These are phyloP conservation scores for Podospora appendiculata DNA, from an alignment of 495 filamentous ascomycete species.

Conservation along the genomic window DNA sequence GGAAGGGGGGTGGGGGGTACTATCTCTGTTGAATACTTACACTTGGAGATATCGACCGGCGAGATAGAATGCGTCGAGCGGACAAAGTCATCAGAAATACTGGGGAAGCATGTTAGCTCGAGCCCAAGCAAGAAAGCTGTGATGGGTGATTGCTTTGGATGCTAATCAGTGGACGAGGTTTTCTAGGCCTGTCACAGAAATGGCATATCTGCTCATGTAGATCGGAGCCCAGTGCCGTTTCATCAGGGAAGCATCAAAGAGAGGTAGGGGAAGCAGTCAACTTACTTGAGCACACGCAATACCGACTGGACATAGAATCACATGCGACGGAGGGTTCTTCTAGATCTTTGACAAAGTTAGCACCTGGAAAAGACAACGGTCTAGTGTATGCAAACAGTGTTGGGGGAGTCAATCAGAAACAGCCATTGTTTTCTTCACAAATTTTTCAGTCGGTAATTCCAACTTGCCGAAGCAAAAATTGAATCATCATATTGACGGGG, in stretches of 20 bases:
- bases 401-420: slow-evolving; percentile 58
- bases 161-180: slow-evolving; percentile 97
- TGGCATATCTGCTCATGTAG: slow-evolving; percentile 78
- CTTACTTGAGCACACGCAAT: slow-evolving; percentile 6
- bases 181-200: slow-evolving; percentile 99
- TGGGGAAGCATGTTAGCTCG: slow-evolving; percentile 10
- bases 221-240: slow-evolving; percentile 99
- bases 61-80: background rate
- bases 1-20: slow-evolving; percentile 9
- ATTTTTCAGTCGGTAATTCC: slow-evolving; percentile 99
- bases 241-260: slow-evolving; percentile 57
- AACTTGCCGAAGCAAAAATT: slow-evolving; percentile 77
- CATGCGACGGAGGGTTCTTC: too few species aligned
- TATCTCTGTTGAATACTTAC: slow-evolving; percentile 7
- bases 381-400: background rate
- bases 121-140: slow-evolving; percentile 3
- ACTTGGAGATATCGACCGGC: background rate
- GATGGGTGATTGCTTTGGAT: slow-evolving; percentile 18
- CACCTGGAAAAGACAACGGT: background rate
- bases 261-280: slow-evolving; percentile 9
- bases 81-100: background rate
- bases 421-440: slow-evolving; percentile 83
- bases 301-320: too few species aligned
- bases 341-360: slow-evolving; percentile 7
- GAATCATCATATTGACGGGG: slow-evolving; percentile 62